A percentile compares a stretch with the other conserved stretches of the same genome.
Conservation (phyloP, 768 basidiomycete species). For the Boletus coccyginus region DNA sequence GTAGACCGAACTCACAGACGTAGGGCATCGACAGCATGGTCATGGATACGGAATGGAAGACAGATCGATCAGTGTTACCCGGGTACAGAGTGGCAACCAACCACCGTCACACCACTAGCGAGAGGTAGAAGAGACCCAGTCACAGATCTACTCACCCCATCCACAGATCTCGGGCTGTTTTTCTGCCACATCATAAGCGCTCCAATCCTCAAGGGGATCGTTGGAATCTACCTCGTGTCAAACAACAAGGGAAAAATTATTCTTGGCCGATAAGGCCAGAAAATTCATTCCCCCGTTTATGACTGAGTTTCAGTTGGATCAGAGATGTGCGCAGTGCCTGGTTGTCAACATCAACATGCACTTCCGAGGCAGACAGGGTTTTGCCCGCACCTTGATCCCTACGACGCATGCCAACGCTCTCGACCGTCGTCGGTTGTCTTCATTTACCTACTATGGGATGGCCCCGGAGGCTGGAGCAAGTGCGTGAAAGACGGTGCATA, state of each 20-base stretch:
- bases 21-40: background rate
- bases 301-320: background rate
- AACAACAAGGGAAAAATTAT: background rate
- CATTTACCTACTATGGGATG: background rate
- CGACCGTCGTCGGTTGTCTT: background rate
- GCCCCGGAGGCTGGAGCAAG: background rate
- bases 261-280: conserved; percentile 1
- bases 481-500: background rate
- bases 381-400: background rate
- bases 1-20: background rate
- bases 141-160: background rate
- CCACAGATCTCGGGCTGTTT: conserved; percentile 3
- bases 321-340: background rate
- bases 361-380: background rate
- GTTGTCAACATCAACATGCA: conserved; percentile 7
- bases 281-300: background rate
- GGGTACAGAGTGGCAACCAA: background rate
- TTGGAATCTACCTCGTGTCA: conserved; percentile 3
- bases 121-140: background rate
- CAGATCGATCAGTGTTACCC: background rate
- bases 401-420: background rate
- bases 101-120: background rate
- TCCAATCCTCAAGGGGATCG: background rate
- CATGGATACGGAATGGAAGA: conserved; percentile 1
- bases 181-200: background rate